These are phyloP conservation scores for Brasilioporus rufonigricans DNA, from an alignment of 768 basidiomycete genomes.

Conservation along the genomic window DNA sequence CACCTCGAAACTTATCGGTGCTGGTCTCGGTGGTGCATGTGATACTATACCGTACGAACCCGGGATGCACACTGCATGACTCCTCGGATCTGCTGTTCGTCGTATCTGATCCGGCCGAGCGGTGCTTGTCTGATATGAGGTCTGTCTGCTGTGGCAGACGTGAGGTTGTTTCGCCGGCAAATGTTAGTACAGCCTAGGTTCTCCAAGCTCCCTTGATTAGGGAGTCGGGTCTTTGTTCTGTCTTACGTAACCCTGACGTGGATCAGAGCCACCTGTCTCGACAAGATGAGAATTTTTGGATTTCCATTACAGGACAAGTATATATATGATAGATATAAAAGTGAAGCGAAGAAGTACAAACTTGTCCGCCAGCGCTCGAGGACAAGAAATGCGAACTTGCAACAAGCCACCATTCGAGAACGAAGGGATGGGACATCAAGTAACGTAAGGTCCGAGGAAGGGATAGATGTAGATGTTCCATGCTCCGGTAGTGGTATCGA, in stretches of 20 bases:
- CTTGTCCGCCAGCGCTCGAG: not conserved
- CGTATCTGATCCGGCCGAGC: conserved; percentile 45
- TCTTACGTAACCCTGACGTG: not conserved
- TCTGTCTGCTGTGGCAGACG: not conserved
- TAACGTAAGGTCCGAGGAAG: not conserved
- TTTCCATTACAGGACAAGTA: conserved; percentile 39
- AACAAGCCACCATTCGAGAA: not conserved
- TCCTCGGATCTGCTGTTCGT: conserved; percentile 52
- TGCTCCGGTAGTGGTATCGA: conserved; percentile 12
- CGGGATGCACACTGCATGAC: conserved; percentile 29
- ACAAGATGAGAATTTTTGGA: not conserved
- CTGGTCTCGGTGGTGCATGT: not conserved
- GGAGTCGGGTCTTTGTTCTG: not conserved
- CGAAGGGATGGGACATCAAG: not conserved
- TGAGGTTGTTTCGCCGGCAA: not conserved
- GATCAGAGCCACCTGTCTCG: not conserved
- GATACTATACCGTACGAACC: not conserved
- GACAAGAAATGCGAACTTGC: not conserved
- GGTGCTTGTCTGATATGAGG: conserved; percentile 3
- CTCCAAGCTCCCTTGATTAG: not conserved
- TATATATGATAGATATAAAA: conserved; percentile 12
- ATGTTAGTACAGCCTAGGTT: not conserved
- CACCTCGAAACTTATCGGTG: not conserved
- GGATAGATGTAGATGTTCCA: conserved; percentile 3
- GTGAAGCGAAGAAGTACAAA: not conserved